These are phyloP conservation scores for Paraglomus occultum DNA, from an alignment of 192 early-diverging fungal species.

Conservation along the genomic window DNA sequence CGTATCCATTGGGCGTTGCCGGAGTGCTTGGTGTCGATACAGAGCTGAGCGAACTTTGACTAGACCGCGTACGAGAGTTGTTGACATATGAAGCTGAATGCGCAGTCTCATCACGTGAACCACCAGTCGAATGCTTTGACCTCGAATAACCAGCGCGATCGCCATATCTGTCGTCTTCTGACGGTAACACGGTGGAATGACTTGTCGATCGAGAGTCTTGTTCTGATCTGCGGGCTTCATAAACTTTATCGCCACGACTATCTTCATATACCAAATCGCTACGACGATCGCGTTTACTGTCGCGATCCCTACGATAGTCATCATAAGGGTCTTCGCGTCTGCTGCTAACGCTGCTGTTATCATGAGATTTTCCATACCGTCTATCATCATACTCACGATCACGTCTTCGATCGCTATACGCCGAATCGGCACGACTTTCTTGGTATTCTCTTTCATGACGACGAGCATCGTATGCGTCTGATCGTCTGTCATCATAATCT, in stretches of 20 bases:
- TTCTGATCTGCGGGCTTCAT: no score
- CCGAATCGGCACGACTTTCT: background rate
- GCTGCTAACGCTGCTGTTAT: background rate
- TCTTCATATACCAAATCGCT: background rate
- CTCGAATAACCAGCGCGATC: no score
- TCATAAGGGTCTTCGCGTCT: background rate
- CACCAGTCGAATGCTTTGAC: background rate
- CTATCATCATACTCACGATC: background rate
- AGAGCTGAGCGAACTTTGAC: constrained; percentile 22
- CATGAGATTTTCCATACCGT: background rate
- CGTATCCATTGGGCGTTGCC: constrained; percentile 20
- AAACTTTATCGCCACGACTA: no score
- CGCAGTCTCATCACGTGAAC: background rate
- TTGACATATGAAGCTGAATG: constrained; percentile 5
- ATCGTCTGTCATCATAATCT: constrained; percentile 5
- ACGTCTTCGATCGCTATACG: background rate
- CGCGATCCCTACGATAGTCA: constrained; percentile 2
- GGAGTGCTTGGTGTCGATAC: constrained; percentile 27
- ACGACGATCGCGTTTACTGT: background rate
- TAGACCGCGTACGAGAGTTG: background rate
- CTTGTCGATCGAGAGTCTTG: no score
- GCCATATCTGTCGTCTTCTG: no score
- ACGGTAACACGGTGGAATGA: no score
- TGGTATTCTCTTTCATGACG: constrained; percentile 8
- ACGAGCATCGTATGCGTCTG: constrained; percentile 1